phyloP scores from a whole-genome alignment of 345 rosid species.

The Eucalyptus pauciflora region DNA sequence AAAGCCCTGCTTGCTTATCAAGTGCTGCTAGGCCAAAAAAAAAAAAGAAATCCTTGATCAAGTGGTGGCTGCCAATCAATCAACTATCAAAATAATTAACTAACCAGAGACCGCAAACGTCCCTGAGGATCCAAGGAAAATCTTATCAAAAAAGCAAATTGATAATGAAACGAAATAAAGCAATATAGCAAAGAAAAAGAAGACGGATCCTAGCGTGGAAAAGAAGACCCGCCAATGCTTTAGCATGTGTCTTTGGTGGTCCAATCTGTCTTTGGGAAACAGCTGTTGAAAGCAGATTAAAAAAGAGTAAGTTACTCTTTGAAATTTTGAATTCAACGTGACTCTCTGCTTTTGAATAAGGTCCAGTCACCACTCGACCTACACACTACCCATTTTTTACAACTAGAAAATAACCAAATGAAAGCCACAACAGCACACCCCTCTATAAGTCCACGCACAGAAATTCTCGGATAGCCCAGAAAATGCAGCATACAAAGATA shows the following conservation, averaged over 20 bases:
- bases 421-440: neutral
- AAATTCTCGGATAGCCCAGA: neutral
- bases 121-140: too few species aligned
- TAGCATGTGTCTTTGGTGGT: too few species aligned
- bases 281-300: neutral
- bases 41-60: too few species aligned
- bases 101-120: too few species aligned
- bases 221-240: too few species aligned
- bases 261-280: neutral
- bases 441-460: neutral
- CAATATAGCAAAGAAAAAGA: too few species aligned
- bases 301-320: neutral
- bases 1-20: too few species aligned
- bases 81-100: too few species aligned
- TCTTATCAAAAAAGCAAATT: too few species aligned
- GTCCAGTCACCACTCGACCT: neutral
- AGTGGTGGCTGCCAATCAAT: accelerated
- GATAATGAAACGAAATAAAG: too few species aligned
- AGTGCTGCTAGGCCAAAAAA: too few species aligned
- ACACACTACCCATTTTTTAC: neutral
- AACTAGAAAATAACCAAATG: neutral
- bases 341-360: neutral
- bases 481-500: neutral
- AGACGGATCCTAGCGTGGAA: too few species aligned
- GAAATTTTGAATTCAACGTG: neutral